A percentile compares a stretch with the other conserved stretches of the same genome.
Conservation (phyloP, 441 rosid genomes). For the Populus trichocarpa region DNA sequence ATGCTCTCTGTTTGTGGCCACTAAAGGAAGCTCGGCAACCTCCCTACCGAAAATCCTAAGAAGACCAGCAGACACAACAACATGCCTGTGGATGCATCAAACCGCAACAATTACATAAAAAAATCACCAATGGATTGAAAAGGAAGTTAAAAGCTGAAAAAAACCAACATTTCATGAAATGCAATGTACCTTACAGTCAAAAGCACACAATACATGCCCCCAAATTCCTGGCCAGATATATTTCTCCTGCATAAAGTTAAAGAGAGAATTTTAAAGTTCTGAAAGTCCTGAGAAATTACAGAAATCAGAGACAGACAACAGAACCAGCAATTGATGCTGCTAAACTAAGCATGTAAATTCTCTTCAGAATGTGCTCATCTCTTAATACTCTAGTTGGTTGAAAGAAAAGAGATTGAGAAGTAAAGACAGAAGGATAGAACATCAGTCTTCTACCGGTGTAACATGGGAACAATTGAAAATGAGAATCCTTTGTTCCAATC, state of each 20-base stretch:
- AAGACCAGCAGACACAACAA: conserved; percentile 91
- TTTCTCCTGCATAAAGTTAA: conserved; percentile 60
- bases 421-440: too few relatives aligned
- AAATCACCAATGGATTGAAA: neutral
- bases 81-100: conserved; percentile 45
- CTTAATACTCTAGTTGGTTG: neutral
- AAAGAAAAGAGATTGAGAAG: neutral
- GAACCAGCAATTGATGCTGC: neutral
- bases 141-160: conserved; percentile 1
- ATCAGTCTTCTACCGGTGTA: too few relatives aligned
- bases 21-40: conserved; percentile 98
- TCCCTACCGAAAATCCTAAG: conserved; percentile 84
- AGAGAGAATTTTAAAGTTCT: neutral
- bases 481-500: too few relatives aligned
- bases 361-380: neutral
- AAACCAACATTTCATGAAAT: neutral
- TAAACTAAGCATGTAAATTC: neutral
- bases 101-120: conserved; percentile 6
- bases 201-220: conserved; percentile 79
- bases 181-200: conserved; percentile 63
- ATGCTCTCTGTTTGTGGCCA: conserved; percentile 82
- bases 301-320: neutral
- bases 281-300: neutral
- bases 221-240: conserved; percentile 94
- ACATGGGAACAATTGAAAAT: too few relatives aligned